Evolutionary conservation across 768 basidiomycete genomes (phyloP).

Genomic region (Serendipita sp.): DNA sequence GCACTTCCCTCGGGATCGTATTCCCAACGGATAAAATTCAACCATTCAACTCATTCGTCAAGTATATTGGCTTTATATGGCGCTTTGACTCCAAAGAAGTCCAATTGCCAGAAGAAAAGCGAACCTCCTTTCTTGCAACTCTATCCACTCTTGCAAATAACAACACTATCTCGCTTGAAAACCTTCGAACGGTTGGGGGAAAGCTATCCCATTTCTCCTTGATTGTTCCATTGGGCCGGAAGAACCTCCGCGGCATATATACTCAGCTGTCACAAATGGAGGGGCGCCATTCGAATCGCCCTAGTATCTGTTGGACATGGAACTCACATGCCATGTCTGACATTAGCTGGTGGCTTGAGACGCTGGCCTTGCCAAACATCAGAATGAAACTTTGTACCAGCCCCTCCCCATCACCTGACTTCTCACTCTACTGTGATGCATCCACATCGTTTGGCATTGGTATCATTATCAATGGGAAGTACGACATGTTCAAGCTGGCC

Average conservation of each 20-base stretch:
- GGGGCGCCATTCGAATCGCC: too few species aligned
- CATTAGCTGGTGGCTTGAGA: background rate
- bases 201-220: too few species aligned
- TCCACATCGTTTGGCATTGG: constrained; percentile 28
- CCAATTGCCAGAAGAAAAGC: background rate
- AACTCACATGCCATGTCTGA: background rate
- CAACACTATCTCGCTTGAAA: too few species aligned
- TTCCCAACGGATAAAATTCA: background rate
- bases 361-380: background rate
- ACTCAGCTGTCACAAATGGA: too few species aligned
- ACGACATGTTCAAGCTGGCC: constrained; percentile 27
- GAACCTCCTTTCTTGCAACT: too few species aligned
- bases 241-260: too few species aligned
- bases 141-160: too few species aligned
- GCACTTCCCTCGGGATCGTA: background rate
- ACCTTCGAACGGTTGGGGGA: too few species aligned
- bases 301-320: background rate
- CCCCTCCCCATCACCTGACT: background rate
- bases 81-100: background rate
- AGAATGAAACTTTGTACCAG: background rate
- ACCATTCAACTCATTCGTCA: background rate
- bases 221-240: too few species aligned
- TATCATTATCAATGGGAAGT: constrained; percentile 19
- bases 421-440: constrained; percentile 25
- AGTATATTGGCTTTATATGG: background rate